Evolutionary conservation across 805 yeast species (phyloP).

Genomic region (Candida morakotiae): DNA sequence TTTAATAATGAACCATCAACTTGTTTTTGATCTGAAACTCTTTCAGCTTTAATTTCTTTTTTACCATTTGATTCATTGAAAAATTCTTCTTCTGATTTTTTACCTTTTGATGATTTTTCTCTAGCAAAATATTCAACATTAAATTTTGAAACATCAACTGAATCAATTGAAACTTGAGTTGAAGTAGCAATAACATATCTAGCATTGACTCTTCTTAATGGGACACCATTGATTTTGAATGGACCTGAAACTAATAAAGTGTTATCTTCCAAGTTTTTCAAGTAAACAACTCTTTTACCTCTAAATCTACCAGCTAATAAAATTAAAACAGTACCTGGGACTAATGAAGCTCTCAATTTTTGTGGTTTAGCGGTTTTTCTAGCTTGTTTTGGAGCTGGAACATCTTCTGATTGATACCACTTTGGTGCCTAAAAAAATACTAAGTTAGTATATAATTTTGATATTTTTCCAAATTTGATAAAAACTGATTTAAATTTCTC

Average conservation of each 20-base stretch:
- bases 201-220: slow-evolving; percentile 98
- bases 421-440: slow-evolving; percentile 57
- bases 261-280: slow-evolving; percentile 96
- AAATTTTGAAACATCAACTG: slow-evolving; percentile 86
- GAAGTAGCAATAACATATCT: slow-evolving; percentile 99
- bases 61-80: slow-evolving; percentile 74
- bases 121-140: slow-evolving; percentile 94
- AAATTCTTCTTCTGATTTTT: slow-evolving; percentile 89
- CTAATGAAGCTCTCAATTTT: slow-evolving; percentile 91
- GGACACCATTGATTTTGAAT: slow-evolving; percentile 99
- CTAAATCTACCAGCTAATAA: slow-evolving; percentile 99
- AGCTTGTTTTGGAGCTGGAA: slow-evolving; percentile 79
- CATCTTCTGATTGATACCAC: slow-evolving; percentile 94
- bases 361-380: slow-evolving; percentile 93
- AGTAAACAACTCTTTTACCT: slow-evolving; percentile 99
- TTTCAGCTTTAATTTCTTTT: slow-evolving; percentile 86
- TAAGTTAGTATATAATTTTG: slow-evolving; percentile 15
- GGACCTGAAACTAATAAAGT: slow-evolving; percentile 97
- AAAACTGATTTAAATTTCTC: no score
- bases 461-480: no score
- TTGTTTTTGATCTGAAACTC: slow-evolving; percentile 93
- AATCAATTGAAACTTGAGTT: slow-evolving; percentile 76
- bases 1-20: slow-evolving; percentile 90
- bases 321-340: slow-evolving; percentile 97
- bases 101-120: slow-evolving; percentile 79